Evolutionary conservation across 306 rosid genomes (phyloP).

Genomic region (Amphicarpaea edgeworthii): DNA sequence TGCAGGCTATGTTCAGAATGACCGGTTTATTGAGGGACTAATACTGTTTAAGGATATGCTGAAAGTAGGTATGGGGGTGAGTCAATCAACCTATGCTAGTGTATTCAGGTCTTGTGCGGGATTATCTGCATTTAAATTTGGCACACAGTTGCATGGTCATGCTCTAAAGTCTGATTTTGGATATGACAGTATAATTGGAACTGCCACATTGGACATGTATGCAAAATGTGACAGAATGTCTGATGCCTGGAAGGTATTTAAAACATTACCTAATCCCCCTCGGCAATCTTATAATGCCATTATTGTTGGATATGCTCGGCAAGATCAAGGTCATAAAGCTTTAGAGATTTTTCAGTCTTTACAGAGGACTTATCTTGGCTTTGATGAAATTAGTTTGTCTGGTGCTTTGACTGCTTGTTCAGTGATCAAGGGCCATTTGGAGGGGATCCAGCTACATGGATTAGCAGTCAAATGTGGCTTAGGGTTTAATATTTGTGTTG

Average conservation of each 20-base stretch:
- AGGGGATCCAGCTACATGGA: conserved; percentile 82
- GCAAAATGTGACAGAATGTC: conserved; percentile 70
- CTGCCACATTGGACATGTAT: conserved; percentile 92
- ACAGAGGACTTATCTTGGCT: conserved; percentile 58
- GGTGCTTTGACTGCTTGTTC: conserved; percentile 80
- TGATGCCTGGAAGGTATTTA: conserved; percentile 74
- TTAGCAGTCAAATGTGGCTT: conserved; percentile 67
- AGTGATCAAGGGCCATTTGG: conserved; percentile 56
- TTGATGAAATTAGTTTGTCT: conserved; percentile 76
- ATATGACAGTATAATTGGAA: conserved; percentile 74
- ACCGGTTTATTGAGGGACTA: conserved; percentile 60
- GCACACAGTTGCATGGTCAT: conserved; percentile 81
- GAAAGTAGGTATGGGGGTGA: conserved; percentile 67
- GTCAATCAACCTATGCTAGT: conserved; percentile 90
- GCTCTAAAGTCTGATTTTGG: conserved; percentile 69
- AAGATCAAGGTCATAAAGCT: conserved; percentile 67
- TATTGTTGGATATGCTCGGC: conserved; percentile 71
- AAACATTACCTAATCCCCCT: conserved; percentile 57
- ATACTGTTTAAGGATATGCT: conserved; percentile 74
- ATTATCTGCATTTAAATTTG: conserved; percentile 64
- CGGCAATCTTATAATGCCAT: conserved; percentile 84
- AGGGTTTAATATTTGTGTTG: conserved; percentile 68
- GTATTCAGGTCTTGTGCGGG: conserved; percentile 85
- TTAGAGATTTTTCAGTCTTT: conserved; percentile 62
- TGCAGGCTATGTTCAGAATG: conserved; percentile 85